Conservation (phyloP, 1,284 basidiomycete species). For the Ustilago esculenta region DNA sequence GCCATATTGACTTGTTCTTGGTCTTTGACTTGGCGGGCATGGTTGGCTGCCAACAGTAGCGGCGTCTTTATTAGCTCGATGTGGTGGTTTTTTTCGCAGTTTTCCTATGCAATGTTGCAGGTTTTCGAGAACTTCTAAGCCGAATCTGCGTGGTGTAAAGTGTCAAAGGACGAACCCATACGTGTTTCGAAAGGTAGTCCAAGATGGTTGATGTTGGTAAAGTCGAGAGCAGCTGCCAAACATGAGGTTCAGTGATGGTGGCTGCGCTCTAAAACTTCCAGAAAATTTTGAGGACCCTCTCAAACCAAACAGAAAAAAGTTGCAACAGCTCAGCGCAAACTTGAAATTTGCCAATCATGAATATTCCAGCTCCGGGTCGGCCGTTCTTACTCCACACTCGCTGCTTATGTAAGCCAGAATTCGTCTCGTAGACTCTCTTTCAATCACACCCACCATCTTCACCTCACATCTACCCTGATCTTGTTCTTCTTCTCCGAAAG, state of each 20-base stretch:
- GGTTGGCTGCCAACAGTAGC: neutral
- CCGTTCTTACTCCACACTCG: slow-evolving; percentile 19
- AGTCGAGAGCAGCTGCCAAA: neutral
- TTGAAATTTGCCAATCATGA: neutral
- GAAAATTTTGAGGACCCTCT: slow-evolving; percentile 32
- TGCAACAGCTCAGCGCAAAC: slow-evolving; percentile 1
- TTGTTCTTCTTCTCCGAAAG: no score
- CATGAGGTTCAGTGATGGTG: neutral
- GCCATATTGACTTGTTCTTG: slow-evolving; percentile 77
- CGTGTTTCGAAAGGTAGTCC: no score
- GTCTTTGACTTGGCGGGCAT: slow-evolving; percentile 57
- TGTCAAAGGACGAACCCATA: no score
- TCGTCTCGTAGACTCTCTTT: neutral
- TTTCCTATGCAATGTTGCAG: no score
- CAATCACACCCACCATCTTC: neutral
- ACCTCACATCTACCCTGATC: neutral
- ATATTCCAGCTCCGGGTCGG: no score
- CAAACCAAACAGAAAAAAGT: neutral
- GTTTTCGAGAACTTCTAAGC: no score
- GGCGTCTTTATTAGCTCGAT: no score
- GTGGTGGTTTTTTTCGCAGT: neutral
- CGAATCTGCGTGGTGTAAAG: no score
- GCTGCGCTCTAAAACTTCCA: slow-evolving; percentile 7
- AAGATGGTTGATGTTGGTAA: neutral
- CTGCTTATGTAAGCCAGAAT: slow-evolving; percentile 35